Evolutionary conservation across 371 early-diverging fungal genomes (phyloP), one percentile per base, ranked within the genome.

Genomic region (Actinomortierella ambigua): DNA sequence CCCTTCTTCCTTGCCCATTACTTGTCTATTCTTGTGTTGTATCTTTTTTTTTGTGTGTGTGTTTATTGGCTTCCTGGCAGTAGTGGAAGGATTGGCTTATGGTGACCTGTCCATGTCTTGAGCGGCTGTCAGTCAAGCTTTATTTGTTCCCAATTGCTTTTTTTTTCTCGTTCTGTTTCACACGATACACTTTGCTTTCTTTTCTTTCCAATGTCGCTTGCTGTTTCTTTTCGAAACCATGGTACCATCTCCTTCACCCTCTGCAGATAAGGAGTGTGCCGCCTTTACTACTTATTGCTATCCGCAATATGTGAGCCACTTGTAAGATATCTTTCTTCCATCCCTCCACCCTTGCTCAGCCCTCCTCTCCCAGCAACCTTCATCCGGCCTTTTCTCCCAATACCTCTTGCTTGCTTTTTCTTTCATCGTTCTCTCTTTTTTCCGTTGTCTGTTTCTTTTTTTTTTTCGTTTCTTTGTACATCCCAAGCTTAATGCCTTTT

Each of bases 381-480:
- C 20, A 20, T 13, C 42, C 40, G 22, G 27, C 26, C 39, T 39
- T 34, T 9, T 2, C 18, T 8, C 22, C 29, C 28, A 29, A 48
- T 34, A 3, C 34, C 28, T 46, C 18, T 53, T 42, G 48, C 43
- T 52, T 41, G 44, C 28, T 55, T 46, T 50, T 42, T 44, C 18
- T 44, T 55, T 24, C 42, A 26, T 39, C 53, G 42, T 41, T 39
- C 20, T 22, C 23, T 23, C n/a, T 28, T 23, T 41, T 5, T 27
- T 15, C 5, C 47, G 26, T 13, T 29, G 34, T 24, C 41, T 40
- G 29, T 27, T 14, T 43, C 43, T 54, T 20, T n/a, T 55, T 34
- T 34, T 34, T 61, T 54, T 53, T n/a, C 3, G 3, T 28, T 57
- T 22, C 22, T 48, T 48, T 48, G 9, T 20, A 22, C 48, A 48